A percentile compares a stretch with the other conserved stretches of the same genome.
Evolutionary conservation across 176 grass and related monocot species (phyloP).

Genomic region (Raddia guianensis): DNA sequence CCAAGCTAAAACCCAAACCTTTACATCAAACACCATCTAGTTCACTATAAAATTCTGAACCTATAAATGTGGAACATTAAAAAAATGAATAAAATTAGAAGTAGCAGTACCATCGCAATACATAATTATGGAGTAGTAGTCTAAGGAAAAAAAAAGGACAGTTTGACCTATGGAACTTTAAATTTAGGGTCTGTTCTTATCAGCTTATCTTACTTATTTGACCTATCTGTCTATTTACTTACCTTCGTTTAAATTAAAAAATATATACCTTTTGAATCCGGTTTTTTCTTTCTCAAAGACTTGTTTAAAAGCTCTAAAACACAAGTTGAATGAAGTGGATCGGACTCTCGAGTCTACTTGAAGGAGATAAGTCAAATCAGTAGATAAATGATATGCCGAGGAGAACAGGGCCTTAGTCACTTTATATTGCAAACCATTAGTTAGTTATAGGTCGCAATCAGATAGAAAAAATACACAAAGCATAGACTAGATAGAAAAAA

Average conservation of each 20-base stretch:
- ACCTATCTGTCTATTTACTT: no score
- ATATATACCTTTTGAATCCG: no score
- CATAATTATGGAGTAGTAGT: background rate
- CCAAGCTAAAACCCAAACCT: background rate
- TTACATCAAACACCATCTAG: background rate
- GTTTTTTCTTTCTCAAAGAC: no score
- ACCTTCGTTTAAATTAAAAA: no score
- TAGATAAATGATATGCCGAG: no score
- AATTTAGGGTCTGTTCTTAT: background rate
- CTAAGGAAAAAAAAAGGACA: background rate
- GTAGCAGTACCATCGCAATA: background rate
- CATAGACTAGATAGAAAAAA: background rate
- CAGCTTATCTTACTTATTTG: no score
- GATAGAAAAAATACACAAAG: background rate
- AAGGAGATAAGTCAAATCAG: no score
- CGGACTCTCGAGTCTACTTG: no score
- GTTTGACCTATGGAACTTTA: background rate
- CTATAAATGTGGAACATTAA: background rate
- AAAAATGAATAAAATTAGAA: background rate
- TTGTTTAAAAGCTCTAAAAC: no score
- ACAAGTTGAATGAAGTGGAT: no score
- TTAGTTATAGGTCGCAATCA: background rate
- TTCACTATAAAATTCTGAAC: background rate
- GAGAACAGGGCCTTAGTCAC: background rate
- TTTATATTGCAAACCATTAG: slow-evolving; percentile 5